These are phyloP conservation scores for Parastagonospora avenae DNA, from an alignment of 2,329 filamentous ascomycete species.

Conservation along the genomic window DNA sequence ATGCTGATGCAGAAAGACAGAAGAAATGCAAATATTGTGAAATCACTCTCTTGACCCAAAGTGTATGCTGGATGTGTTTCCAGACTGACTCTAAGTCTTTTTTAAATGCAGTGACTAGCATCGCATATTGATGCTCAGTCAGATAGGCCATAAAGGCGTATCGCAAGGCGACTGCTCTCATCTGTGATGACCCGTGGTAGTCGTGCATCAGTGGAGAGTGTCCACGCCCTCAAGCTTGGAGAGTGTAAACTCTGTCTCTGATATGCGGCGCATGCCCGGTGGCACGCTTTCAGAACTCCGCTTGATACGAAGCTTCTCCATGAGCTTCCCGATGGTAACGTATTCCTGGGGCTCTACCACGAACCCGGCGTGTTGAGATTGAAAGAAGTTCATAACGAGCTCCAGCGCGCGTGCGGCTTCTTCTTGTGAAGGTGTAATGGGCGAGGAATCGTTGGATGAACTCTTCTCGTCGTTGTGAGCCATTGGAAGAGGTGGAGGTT, in stretches of 20 bases:
- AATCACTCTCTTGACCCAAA: constrained; percentile 16
- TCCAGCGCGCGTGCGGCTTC: constrained; percentile 83
- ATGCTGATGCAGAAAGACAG: constrained; percentile 37
- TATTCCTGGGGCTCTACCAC: constrained; percentile 80
- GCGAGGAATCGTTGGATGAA: constrained; percentile 48
- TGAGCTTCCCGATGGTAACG: constrained; percentile 76
- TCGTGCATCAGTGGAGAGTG: constrained; percentile 27
- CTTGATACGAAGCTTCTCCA: constrained; percentile 81
- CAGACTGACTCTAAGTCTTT: too few relatives aligned
- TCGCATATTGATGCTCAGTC: too few relatives aligned
- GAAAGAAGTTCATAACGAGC: constrained; percentile 80
- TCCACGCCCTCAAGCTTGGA: constrained; percentile 40
- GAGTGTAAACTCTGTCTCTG: constrained; percentile 39
- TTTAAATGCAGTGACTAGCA: too few relatives aligned
- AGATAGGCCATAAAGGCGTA: constrained; percentile 11
- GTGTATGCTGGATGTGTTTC: constrained; percentile 13
- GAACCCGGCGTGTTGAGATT: constrained; percentile 70
- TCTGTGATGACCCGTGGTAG: too few relatives aligned
- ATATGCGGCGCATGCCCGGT: constrained; percentile 41
- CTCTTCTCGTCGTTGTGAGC: constrained; percentile 26
- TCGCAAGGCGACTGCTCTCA: neutral
- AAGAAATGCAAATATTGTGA: constrained; percentile 14
- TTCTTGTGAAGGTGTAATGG: constrained; percentile 73
- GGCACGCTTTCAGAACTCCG: constrained; percentile 49
- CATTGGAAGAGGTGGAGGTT: constrained; percentile 53